phyloP scores from a whole-genome alignment of 768 basidiomycete genomes.

The Boletus pseudopeckii region DNA sequence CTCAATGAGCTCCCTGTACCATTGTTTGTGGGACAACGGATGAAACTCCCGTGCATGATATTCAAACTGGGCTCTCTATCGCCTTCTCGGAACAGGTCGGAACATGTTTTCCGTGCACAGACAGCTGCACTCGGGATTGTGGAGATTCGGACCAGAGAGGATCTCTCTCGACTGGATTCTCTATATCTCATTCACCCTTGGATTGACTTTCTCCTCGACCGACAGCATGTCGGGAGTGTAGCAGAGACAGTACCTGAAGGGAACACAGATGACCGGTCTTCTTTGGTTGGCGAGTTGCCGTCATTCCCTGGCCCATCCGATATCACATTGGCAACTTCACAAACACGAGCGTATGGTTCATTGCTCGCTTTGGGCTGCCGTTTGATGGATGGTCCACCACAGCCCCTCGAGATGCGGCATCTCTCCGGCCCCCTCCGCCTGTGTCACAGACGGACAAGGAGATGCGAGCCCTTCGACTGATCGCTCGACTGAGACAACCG shows the following conservation, averaged over 20 bases:
- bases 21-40: neutral
- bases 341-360: neutral
- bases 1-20: neutral
- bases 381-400: neutral
- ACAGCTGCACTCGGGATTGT: neutral
- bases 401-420: neutral
- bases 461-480: neutral
- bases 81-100: too few species aligned
- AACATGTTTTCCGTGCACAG: neutral
- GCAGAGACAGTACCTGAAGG: neutral
- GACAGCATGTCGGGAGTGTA: neutral
- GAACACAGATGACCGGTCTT: neutral
- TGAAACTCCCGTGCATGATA: slow-evolving; percentile 9
- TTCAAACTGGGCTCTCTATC: slow-evolving; percentile 1
- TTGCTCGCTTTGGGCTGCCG: neutral
- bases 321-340: too few species aligned
- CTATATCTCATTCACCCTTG: slow-evolving; percentile 10
- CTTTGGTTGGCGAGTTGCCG: neutral
- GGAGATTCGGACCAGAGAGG: slow-evolving; percentile 5
- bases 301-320: neutral
- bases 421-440: neutral
- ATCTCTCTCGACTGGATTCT: neutral
- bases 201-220: slow-evolving; percentile 9
- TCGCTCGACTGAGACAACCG: slow-evolving; percentile 3
- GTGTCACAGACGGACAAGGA: neutral